Evolutionary conservation across 2,329 filamentous ascomycete genomes (phyloP).

Genomic region (Apiospora pterosperma): DNA sequence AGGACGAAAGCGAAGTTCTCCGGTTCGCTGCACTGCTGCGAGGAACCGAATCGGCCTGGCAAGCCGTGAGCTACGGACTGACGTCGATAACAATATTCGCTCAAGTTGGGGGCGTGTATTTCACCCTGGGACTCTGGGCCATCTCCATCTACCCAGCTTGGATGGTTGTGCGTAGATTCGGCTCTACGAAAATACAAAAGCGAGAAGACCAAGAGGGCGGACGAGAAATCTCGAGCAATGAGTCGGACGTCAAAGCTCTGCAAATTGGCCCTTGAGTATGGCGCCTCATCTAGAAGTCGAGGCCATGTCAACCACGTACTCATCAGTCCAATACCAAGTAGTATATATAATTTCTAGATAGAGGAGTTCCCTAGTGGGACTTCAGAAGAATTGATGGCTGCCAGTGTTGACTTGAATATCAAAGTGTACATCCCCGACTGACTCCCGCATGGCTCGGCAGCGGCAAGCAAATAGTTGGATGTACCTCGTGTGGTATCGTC

Average conservation of each 20-base stretch:
- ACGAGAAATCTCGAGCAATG: not conserved
- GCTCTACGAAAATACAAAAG: constrained; percentile 17
- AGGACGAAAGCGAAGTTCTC: constrained; percentile 60
- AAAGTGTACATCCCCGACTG: no score
- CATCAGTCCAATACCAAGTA: no score
- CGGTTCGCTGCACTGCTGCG: constrained; percentile 65
- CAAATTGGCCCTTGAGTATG: not conserved
- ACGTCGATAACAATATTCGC: constrained; percentile 60
- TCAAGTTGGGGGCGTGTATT: constrained; percentile 62
- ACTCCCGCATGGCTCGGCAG: not conserved
- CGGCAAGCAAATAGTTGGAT: not conserved
- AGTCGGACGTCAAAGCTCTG: not conserved
- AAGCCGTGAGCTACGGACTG: constrained; percentile 69
- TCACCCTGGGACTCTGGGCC: constrained; percentile 69
- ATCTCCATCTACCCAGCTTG: constrained; percentile 62
- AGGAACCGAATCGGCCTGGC: constrained; percentile 69
- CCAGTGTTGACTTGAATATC: no score
- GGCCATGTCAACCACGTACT: not conserved
- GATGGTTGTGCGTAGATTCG: constrained; percentile 60
- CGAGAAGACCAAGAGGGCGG: not conserved
- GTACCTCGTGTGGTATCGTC: not conserved
- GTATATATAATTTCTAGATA: no score
- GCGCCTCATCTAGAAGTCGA: not conserved
- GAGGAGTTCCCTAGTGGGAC: no score
- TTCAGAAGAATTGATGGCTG: no score